Evolutionary conservation across 2,329 filamentous ascomycete species (phyloP), one percentile per base, ranked within the genome.

Genomic region (Aspergillus viridinutans): DNA sequence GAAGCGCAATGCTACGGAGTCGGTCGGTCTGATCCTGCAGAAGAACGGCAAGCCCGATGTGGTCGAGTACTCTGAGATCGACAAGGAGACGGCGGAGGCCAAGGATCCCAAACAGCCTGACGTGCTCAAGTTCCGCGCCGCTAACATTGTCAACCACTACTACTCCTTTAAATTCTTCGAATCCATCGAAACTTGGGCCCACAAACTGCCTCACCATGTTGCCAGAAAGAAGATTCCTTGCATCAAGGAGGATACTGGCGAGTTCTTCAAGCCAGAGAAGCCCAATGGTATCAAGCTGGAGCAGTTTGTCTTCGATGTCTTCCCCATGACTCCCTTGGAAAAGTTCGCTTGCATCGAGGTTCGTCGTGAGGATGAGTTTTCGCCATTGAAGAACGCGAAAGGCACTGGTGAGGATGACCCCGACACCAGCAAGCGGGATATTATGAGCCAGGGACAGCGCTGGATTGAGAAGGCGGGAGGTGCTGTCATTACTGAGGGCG

Each of bases 61-160:
- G 3, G 93, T 99, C 54, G 94, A 99, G 80, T 99, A 99, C 82
- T 96, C 92, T 5, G 94, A 99, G 80, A 97, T 99, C 67, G 90
- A 95, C 80, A 78, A 85, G 64, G 88, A 85, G 61, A 94, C 90
- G n/a, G 90, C 93, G 57, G 90, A 95, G 77, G 93, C 92, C 64
- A 85, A 88, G 72, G 94, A 99, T 72, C 77, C 88, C 54, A 90
- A 90, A 75, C 87, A 96, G 69, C 81, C 85, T 3, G 87, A 85
- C 57, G 81, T 97, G 54, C 87, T 99, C 72, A 95, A 93, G 78
- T 97, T 96, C 86, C 89, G 94, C 61, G 93, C 94, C 57, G 94
- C 93, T 70, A 99, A 99, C 81, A 99, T 99, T 67, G 94, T 99
- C 79, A 99, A 99, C 83, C 94, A 99, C 83, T 99, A 97, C 85